phyloP scores from a whole-genome alignment of 2,329 filamentous ascomycete genomes.

The Camptophora hylomeconis region DNA sequence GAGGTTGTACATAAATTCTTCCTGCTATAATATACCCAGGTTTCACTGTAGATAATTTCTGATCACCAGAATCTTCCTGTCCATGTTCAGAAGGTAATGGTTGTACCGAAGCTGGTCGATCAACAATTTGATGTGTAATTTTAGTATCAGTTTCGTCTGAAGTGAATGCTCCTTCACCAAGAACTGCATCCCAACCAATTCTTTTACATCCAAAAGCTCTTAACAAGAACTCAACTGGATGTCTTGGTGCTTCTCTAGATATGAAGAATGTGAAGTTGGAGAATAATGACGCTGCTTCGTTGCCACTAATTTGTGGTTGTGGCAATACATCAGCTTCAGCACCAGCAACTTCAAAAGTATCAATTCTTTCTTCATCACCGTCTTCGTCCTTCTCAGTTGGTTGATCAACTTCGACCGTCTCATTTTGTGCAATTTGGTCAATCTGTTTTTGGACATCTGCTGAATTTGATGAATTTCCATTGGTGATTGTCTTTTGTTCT shows the following conservation, averaged over 20 bases:
- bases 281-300: constrained; percentile 64
- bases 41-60: constrained; percentile 20
- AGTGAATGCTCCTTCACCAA: constrained; percentile 86
- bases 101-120: constrained; percentile 51
- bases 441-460: constrained; percentile 57
- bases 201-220: constrained; percentile 91
- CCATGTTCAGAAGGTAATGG: constrained; percentile 31
- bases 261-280: constrained; percentile 82
- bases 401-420: constrained; percentile 29
- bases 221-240: constrained; percentile 82
- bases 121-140: constrained; percentile 94
- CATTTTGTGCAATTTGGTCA: constrained; percentile 37
- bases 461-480: constrained; percentile 41
- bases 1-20: constrained; percentile 83
- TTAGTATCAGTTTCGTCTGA: constrained; percentile 72
- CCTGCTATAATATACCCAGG: constrained; percentile 72
- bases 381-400: constrained; percentile 31
- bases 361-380: constrained; percentile 51
- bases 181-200: constrained; percentile 83
- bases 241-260: constrained; percentile 82
- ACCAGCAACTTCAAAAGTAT: constrained; percentile 79
- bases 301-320: constrained; percentile 58
- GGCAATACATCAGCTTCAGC: constrained; percentile 74
- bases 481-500: constrained; percentile 39
- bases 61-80: constrained; percentile 11